phyloP scores from a whole-genome alignment of 805 yeast genomes.

The Jamesozyma hellenica region DNA sequence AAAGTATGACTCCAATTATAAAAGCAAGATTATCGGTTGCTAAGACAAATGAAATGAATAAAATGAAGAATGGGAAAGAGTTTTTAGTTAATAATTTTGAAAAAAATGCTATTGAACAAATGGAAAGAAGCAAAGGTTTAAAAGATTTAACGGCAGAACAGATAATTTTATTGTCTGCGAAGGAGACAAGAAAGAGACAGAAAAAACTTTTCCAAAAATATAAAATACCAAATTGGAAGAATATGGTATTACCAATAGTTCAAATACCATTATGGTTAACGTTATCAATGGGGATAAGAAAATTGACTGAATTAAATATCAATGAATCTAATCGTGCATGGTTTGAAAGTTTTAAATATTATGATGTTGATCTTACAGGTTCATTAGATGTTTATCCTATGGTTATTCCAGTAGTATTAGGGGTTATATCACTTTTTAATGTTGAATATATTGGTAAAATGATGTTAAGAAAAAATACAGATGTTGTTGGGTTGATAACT shows the following conservation, averaged over 20 bases:
- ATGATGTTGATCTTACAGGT: constrained; percentile 41
- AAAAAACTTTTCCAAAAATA: constrained; percentile 55
- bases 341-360: constrained; percentile 34
- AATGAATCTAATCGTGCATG: constrained; percentile 25
- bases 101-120: constrained; percentile 18
- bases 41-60: constrained; percentile 9
- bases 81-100: constrained; percentile 7
- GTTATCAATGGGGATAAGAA: constrained; percentile 64
- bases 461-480: constrained; percentile 22
- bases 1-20: constrained; percentile 68
- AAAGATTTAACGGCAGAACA: constrained; percentile 57
- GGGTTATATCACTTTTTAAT: constrained; percentile 61
- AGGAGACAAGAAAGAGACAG: constrained; percentile 71
- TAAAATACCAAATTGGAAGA: constrained; percentile 73
- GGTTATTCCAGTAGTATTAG: constrained; percentile 67
- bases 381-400: constrained; percentile 51
- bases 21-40: constrained; percentile 40
- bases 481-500: constrained; percentile 14
- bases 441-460: constrained; percentile 74
- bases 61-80: constrained; percentile 1
- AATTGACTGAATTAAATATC: constrained; percentile 50
- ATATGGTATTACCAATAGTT: constrained; percentile 59
- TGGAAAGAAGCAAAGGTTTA: constrained; percentile 12
- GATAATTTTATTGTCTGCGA: constrained; percentile 59
- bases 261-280: constrained; percentile 85